Percentiles rank a stretch among this genome's conserved stretches.
Conservation (phyloP, 2,329 filamentous ascomycete genomes). For the Fusarium sp. region DNA sequence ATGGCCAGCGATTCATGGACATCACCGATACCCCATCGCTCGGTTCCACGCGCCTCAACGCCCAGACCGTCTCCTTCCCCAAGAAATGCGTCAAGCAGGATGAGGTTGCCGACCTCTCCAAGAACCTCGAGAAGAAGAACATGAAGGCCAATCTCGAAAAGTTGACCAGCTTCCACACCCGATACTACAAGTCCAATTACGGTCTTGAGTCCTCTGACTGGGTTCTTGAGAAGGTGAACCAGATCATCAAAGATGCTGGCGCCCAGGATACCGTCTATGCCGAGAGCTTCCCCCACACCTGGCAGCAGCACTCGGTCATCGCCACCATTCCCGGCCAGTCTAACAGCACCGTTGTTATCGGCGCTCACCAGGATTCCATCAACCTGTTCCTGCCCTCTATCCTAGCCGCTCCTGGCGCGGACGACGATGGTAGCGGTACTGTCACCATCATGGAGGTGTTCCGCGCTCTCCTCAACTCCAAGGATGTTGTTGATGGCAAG, state of each 20-base stretch:
- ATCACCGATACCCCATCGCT: conserved; percentile 79
- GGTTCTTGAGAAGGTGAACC: conserved; percentile 81
- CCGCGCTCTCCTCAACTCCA: conserved; percentile 80
- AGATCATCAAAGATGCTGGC: conserved; percentile 77
- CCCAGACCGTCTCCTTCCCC: conserved; percentile 70
- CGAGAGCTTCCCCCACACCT: conserved; percentile 81
- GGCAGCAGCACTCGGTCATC: conserved; percentile 92
- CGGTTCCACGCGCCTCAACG: conserved; percentile 59
- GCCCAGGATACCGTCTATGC: conserved; percentile 77
- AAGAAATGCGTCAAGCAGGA: conserved; percentile 73
- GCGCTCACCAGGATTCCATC: conserved; percentile 94
- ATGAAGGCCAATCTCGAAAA: conserved; percentile 84
- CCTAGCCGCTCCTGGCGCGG: conserved; percentile 89
- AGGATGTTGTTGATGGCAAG: conserved; percentile 76
- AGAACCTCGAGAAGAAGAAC: conserved; percentile 77
- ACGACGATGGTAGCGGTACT: conserved; percentile 92
- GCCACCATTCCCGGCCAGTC: conserved; percentile 89
- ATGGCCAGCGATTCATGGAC: conserved; percentile 92
- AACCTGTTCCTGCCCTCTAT: conserved; percentile 90
- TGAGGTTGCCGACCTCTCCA: conserved; percentile 74
- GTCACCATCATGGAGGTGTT: conserved; percentile 96
- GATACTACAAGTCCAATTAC: conserved; percentile 83
- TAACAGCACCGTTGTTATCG: conserved; percentile 87
- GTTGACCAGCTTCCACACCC: conserved; percentile 82
- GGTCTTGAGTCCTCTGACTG: conserved; percentile 89